A percentile compares a stretch with the other conserved stretches of the same genome.
These are phyloP conservation scores for Hypocreales sp. DNA, from an alignment of 2,329 filamentous ascomycete genomes.

Conservation along the genomic window DNA sequence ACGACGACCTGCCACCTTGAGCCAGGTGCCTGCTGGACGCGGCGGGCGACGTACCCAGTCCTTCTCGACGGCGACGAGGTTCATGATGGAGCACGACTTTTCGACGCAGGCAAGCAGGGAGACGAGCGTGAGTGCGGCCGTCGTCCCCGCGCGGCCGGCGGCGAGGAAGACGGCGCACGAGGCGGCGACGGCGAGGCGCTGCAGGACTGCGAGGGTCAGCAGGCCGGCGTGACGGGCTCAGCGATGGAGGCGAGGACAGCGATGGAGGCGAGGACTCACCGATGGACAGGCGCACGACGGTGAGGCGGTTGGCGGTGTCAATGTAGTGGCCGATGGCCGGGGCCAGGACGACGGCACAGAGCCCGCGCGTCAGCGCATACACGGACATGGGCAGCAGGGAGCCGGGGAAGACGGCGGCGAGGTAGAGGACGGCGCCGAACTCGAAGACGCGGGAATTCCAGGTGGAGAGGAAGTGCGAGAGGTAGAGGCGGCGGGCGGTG, in stretches of 20 bases:
- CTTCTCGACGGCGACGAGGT: conserved; percentile 52
- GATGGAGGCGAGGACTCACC: conserved; percentile 7
- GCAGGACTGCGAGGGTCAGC: conserved; percentile 10
- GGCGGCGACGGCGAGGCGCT: conserved; percentile 26
- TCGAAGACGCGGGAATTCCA: conserved; percentile 52
- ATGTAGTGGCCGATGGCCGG: conserved; percentile 42
- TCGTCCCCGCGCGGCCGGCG: conserved; percentile 1
- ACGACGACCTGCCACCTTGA: not conserved
- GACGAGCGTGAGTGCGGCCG: conserved; percentile 16
- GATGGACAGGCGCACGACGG: conserved; percentile 34
- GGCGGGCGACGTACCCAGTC: conserved; percentile 46
- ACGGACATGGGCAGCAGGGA: conserved; percentile 51
- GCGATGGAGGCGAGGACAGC: no score
- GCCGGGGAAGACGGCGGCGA: conserved; percentile 36
- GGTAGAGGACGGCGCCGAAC: conserved; percentile 43
- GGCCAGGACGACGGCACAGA: conserved; percentile 41
- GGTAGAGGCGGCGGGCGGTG: conserved; percentile 24
- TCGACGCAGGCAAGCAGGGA: conserved; percentile 49
- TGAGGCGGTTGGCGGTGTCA: conserved; percentile 36
- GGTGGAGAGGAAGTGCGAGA: conserved; percentile 45
- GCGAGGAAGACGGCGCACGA: conserved; percentile 28
- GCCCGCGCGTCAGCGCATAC: conserved; percentile 49
- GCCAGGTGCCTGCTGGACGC: no score
- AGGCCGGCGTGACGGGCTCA: no score
- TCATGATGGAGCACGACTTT: conserved; percentile 49